Evolutionary conservation across 345 rosid genomes (phyloP).

Genomic region (Citrus unshiu): DNA sequence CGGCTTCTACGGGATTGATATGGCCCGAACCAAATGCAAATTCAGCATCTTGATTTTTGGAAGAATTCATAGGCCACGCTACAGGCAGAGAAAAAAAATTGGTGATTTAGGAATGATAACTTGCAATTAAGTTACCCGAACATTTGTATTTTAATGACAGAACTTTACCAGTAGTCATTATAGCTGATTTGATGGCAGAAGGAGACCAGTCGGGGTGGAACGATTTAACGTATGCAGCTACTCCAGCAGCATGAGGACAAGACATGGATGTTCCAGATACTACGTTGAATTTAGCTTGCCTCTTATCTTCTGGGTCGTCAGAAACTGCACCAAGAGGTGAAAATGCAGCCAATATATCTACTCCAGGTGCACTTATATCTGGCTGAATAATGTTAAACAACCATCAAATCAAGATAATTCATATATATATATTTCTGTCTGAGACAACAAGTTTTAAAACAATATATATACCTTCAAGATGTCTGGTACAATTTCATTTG

Average conservation of each 20-base stretch:
- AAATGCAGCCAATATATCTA: constrained; percentile 39
- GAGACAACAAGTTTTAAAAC: background rate
- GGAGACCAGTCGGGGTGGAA: constrained; percentile 59
- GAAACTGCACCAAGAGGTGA: constrained; percentile 24
- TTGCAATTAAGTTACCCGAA: background rate
- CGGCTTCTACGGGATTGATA: constrained; percentile 43
- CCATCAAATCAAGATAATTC: background rate
- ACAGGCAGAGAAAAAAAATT: background rate
- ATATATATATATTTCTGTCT: background rate
- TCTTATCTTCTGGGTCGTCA: constrained; percentile 5
- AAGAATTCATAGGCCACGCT: constrained; percentile 43
- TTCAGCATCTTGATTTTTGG: constrained; percentile 25
- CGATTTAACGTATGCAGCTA: constrained; percentile 17
- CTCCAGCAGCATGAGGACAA: constrained; percentile 49
- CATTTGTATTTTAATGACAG: background rate
- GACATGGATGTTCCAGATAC: constrained; percentile 59
- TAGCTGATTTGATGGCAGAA: constrained; percentile 54
- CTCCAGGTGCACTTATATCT: constrained; percentile 47
- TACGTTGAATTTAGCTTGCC: constrained; percentile 26
- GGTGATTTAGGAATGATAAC: background rate
- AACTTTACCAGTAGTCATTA: constrained; percentile 57
- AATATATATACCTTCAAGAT: constrained; percentile 15
- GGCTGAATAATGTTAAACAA: constrained; percentile 29
- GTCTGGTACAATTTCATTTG: constrained; percentile 19
- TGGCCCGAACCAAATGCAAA: constrained; percentile 56